These are phyloP conservation scores for Tephrocybe sp. DNA, from an alignment of 768 basidiomycete species.

Conservation along the genomic window DNA sequence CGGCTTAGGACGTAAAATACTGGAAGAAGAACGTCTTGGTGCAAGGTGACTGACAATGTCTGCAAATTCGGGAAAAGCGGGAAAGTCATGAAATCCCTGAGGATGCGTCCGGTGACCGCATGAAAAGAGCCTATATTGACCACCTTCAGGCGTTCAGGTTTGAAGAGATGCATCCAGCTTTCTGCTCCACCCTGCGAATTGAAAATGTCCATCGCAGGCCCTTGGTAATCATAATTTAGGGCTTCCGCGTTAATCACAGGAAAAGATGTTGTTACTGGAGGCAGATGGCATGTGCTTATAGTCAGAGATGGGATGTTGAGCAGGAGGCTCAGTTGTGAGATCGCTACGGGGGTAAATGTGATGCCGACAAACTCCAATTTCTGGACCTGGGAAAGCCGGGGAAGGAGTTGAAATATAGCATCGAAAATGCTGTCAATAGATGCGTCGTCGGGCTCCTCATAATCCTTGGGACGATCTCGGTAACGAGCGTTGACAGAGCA, in stretches of 20 bases:
- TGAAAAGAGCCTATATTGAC: neutral
- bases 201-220: neutral
- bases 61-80: neutral
- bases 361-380: neutral
- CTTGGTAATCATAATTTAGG: neutral
- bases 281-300: neutral
- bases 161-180: neutral
- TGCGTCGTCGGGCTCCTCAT: neutral
- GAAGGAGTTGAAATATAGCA: constrained; percentile 1
- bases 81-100: neutral
- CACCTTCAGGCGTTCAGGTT: neutral
- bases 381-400: neutral
- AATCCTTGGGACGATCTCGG: no score
- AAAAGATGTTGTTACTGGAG: neutral
- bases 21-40: neutral
- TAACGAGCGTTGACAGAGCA: neutral
- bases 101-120: neutral
- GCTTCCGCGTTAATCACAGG: neutral
- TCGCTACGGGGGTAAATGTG: neutral
- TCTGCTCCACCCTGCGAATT: neutral
- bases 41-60: neutral
- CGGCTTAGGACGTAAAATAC: neutral
- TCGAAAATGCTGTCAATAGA: neutral
- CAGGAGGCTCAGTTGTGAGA: constrained; percentile 2
- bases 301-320: neutral